These are phyloP conservation scores for Yamadazyma triangularis DNA, from an alignment of 1,139 yeast genomes.

Conservation along the genomic window DNA sequence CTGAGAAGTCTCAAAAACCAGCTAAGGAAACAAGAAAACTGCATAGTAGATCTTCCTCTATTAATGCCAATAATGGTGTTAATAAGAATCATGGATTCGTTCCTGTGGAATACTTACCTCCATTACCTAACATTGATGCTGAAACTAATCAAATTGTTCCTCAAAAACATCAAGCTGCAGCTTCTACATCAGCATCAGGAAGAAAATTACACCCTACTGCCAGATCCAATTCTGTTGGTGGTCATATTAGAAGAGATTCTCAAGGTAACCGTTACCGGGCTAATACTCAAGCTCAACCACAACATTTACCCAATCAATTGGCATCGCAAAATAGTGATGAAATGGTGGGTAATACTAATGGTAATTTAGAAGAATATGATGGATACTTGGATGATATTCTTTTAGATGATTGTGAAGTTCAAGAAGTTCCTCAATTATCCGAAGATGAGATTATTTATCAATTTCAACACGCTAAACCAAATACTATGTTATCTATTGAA, in stretches of 20 bases:
- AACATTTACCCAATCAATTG: slow-evolving; percentile 43
- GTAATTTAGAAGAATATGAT: slow-evolving; percentile 23
- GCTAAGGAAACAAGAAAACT: slow-evolving; percentile 6
- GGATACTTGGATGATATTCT: slow-evolving; percentile 67
- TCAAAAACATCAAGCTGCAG: slow-evolving; percentile 2
- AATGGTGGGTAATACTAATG: slow-evolving; percentile 23
- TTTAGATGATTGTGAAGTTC: slow-evolving; percentile 36
- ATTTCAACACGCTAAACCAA: slow-evolving; percentile 66
- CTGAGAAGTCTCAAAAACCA: slow-evolving; percentile 11
- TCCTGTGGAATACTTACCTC: slow-evolving; percentile 46
- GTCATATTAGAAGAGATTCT: slow-evolving; percentile 64
- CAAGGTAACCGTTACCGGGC: slow-evolving; percentile 25
- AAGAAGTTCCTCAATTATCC: slow-evolving; percentile 39
- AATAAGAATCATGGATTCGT: slow-evolving; percentile 36
- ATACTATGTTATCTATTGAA: slow-evolving; percentile 90
- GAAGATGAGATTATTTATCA: slow-evolving; percentile 65
- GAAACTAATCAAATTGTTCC: slow-evolving; percentile 22
- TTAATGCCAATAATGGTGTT: slow-evolving; percentile 15
- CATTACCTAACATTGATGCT: slow-evolving; percentile 41
- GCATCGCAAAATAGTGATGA: slow-evolving; percentile 44
- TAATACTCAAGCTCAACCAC: slow-evolving; percentile 7
- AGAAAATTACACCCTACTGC: slow-evolving; percentile 69
- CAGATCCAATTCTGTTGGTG: slow-evolving; percentile 82
- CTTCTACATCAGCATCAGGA: slow-evolving; percentile 8
- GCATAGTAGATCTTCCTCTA: slow-evolving; percentile 30